A percentile compares a stretch with the other conserved stretches of the same genome.
These are phyloP conservation scores for Mycena chlorophos DNA, from an alignment of 768 basidiomycete species.

Conservation along the genomic window DNA sequence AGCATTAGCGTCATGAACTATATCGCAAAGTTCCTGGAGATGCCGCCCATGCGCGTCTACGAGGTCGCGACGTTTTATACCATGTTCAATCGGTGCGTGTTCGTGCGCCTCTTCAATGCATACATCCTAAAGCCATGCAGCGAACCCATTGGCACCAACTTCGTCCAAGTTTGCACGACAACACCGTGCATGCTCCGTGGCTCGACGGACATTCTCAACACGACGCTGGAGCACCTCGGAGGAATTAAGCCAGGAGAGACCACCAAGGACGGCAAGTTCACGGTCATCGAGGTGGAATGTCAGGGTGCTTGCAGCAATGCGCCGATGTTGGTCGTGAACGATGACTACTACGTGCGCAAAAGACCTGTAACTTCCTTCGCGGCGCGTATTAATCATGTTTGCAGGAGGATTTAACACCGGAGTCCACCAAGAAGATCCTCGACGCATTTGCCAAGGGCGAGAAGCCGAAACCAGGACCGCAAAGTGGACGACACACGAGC, in stretches of 20 bases:
- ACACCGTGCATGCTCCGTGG: slow-evolving; percentile 97
- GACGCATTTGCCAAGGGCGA: slow-evolving; percentile 78
- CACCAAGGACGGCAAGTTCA: slow-evolving; percentile 96
- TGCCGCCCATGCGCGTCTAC: slow-evolving; percentile 98
- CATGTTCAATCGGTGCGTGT: slow-evolving; percentile 93
- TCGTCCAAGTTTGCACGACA: slow-evolving; percentile 98
- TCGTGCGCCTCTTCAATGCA: background rate
- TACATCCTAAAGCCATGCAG: slow-evolving; percentile 36
- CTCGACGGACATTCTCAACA: slow-evolving; percentile 85
- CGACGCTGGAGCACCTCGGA: slow-evolving; percentile 80
- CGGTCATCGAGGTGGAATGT: slow-evolving; percentile 97
- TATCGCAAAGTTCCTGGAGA: slow-evolving; percentile 87
- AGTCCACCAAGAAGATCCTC: slow-evolving; percentile 75
- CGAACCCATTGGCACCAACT: slow-evolving; percentile 91
- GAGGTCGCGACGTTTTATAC: slow-evolving; percentile 99
- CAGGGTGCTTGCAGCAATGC: slow-evolving; percentile 98
- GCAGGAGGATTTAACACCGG: slow-evolving; percentile 82
- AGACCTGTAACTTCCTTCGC: slow-evolving; percentile 8
- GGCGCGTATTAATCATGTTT: slow-evolving; percentile 1
- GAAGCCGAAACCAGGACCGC: slow-evolving; percentile 93
- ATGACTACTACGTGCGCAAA: slow-evolving; percentile 88
- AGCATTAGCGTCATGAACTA: slow-evolving; percentile 99
- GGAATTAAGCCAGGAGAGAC: slow-evolving; percentile 86
- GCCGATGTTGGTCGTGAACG: slow-evolving; percentile 93
- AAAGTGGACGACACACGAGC: slow-evolving; percentile 80